phyloP scores from a whole-genome alignment of 768 basidiomycete species.

The Pulveroboletus frians region DNA sequence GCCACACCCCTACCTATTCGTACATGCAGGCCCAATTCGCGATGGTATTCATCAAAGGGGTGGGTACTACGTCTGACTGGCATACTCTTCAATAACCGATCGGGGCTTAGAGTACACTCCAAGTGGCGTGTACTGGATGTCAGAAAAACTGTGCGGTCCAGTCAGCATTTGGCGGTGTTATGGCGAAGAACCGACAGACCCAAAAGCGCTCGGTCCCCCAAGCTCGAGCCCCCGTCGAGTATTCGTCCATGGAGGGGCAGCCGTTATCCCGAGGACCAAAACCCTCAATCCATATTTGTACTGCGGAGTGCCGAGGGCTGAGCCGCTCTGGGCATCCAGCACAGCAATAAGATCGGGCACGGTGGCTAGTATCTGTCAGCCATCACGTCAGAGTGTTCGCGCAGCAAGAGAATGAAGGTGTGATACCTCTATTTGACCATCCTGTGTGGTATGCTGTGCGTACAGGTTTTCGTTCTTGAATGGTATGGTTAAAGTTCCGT shows the following conservation, averaged over 20 bases:
- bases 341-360: conserved; percentile 66
- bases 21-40: conserved; percentile 6
- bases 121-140: conserved; percentile 35
- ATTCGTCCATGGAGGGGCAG: conserved; percentile 51
- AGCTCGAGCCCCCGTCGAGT: conserved; percentile 44
- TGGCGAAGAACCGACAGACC: conserved; percentile 28
- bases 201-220: conserved; percentile 53
- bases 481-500: conserved; percentile 41
- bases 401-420: not conserved
- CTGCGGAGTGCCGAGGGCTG: conserved; percentile 58
- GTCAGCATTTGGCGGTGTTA: conserved; percentile 6
- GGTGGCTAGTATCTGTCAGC: conserved; percentile 41
- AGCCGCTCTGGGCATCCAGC: conserved; percentile 57
- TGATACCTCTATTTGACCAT: conserved; percentile 23
- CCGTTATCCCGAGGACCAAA: conserved; percentile 43
- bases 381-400: conserved; percentile 1
- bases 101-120: conserved; percentile 39
- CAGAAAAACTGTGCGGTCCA: conserved; percentile 19
- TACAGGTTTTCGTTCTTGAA: conserved; percentile 63
- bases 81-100: conserved; percentile 45
- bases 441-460: conserved; percentile 36
- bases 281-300: conserved; percentile 59
- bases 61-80: conserved; percentile 1
- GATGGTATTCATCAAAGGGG: not conserved
- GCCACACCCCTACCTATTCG: not conserved